Evolutionary conservation across 179 eudicot species (phyloP).

Genomic region (Spergularia azorica): DNA sequence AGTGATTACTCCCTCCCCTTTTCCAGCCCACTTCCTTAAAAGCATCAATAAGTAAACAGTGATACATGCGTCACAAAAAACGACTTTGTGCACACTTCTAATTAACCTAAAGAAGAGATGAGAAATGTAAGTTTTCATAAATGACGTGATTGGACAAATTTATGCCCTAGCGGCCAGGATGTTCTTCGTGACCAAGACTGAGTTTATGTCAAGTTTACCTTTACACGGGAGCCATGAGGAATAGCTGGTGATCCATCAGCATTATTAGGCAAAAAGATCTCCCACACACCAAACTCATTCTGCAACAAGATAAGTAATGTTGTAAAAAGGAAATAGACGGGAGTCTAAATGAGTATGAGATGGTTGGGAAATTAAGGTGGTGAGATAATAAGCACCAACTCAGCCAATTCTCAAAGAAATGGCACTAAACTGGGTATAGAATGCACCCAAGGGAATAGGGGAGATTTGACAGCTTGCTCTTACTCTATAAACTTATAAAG

Average conservation of each 20-base stretch:
- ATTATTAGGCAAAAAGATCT: constrained; percentile 94
- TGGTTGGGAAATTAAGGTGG: neutral
- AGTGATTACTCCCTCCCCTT: constrained; percentile 2
- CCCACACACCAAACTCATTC: constrained; percentile 98
- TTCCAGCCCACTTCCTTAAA: neutral
- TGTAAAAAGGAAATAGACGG: constrained; percentile 6
- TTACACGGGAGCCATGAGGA: constrained; percentile 93
- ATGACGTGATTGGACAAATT: neutral
- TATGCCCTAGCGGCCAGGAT: neutral
- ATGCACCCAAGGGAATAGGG: neutral
- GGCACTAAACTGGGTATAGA: neutral
- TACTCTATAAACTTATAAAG: neutral
- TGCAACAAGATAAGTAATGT: constrained; percentile 37
- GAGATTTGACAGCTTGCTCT: neutral
- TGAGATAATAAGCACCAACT: neutral
- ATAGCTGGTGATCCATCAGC: constrained; percentile 91
- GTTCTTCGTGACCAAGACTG: neutral
- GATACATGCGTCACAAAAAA: constrained; percentile 17
- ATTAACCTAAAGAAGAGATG: constrained; percentile 40
- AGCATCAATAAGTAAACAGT: neutral
- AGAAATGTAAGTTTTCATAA: neutral
- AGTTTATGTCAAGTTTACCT: constrained; percentile 50
- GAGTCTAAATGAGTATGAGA: neutral
- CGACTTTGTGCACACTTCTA: neutral
- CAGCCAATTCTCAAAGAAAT: constrained; percentile 2